Evolutionary conservation across 768 basidiomycete species (phyloP).

Genomic region (Russula griseocarnosa): DNA sequence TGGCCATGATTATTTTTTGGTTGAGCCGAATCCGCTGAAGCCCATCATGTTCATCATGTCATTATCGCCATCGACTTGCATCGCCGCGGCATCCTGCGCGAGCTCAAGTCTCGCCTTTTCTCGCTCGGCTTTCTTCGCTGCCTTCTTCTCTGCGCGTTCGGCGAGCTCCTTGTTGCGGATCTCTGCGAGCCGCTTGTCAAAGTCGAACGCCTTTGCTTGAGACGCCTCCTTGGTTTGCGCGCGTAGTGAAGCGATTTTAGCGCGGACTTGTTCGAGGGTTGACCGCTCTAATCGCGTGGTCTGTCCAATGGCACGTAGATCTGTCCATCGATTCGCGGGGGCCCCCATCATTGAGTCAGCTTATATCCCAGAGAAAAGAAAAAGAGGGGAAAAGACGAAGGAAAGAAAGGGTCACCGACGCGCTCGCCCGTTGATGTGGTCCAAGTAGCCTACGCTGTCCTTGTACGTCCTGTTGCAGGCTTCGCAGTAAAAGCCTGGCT

Average conservation of each 20-base stretch:
- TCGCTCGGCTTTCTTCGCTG: constrained; percentile 73
- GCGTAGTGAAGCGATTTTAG: constrained; percentile 80
- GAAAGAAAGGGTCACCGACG: constrained; percentile 53
- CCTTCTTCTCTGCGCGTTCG: constrained; percentile 68
- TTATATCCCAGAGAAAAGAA: background rate
- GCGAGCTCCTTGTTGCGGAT: constrained; percentile 69
- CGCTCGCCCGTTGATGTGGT: constrained; percentile 91
- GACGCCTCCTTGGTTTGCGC: constrained; percentile 83
- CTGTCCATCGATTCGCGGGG: constrained; percentile 43
- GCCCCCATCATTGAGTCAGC: constrained; percentile 8
- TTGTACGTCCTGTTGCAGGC: constrained; percentile 88
- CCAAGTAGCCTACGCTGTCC: constrained; percentile 89
- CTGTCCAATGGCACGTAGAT: constrained; percentile 92
- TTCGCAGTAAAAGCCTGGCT: constrained; percentile 94
- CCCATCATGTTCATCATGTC: constrained; percentile 87
- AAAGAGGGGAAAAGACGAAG: background rate
- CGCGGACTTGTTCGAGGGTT: constrained; percentile 88
- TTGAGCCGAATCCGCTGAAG: constrained; percentile 83
- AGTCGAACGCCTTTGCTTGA: constrained; percentile 88
- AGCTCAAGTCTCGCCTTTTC: constrained; percentile 67
- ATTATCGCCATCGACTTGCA: constrained; percentile 46
- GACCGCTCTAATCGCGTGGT: constrained; percentile 89
- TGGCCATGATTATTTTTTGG: constrained; percentile 59
- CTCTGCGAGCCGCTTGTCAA: constrained; percentile 82
- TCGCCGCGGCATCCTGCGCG: constrained; percentile 44